These are phyloP conservation scores for Ganoderma sp. DNA, from an alignment of 1,284 basidiomycete species.

Conservation along the genomic window DNA sequence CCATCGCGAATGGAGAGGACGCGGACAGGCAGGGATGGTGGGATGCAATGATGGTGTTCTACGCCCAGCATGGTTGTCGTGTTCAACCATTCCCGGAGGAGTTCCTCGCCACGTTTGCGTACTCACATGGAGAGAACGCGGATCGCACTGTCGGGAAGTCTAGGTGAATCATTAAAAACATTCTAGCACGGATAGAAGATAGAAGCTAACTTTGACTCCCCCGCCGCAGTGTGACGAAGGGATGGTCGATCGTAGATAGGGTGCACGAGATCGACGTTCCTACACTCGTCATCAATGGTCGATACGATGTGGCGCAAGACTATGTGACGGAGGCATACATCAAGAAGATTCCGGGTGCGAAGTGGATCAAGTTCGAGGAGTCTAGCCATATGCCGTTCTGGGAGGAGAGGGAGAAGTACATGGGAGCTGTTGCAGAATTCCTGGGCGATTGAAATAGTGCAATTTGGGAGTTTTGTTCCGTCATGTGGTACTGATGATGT, in stretches of 20 bases:
- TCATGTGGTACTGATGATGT: background rate
- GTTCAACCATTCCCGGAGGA: constrained; percentile 36
- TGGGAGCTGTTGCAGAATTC: constrained; percentile 29
- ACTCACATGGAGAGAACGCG: constrained; percentile 25
- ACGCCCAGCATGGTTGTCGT: constrained; percentile 33
- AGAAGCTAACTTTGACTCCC: too few species aligned
- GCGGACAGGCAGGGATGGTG: constrained; percentile 36
- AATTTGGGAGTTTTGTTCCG: background rate
- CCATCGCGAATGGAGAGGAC: constrained; percentile 31
- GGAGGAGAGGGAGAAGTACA: constrained; percentile 37
- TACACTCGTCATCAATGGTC: constrained; percentile 40
- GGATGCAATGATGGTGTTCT: constrained; percentile 32
- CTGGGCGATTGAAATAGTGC: constrained; percentile 4
- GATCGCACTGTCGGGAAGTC: constrained; percentile 33
- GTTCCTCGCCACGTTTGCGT: constrained; percentile 25
- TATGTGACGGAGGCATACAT: constrained; percentile 33
- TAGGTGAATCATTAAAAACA: constrained; percentile 12
- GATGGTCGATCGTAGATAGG: constrained; percentile 38
- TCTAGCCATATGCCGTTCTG: constrained; percentile 39
- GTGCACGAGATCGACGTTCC: constrained; percentile 36
- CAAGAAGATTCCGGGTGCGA: constrained; percentile 33
- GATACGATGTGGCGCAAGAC: constrained; percentile 37
- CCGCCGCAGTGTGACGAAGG: constrained; percentile 49
- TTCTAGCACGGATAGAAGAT: background rate
- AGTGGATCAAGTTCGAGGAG: constrained; percentile 37